These are phyloP conservation scores for Fraxinus anomala DNA, from an alignment of 257 asterid genomes.

Conservation along the genomic window DNA sequence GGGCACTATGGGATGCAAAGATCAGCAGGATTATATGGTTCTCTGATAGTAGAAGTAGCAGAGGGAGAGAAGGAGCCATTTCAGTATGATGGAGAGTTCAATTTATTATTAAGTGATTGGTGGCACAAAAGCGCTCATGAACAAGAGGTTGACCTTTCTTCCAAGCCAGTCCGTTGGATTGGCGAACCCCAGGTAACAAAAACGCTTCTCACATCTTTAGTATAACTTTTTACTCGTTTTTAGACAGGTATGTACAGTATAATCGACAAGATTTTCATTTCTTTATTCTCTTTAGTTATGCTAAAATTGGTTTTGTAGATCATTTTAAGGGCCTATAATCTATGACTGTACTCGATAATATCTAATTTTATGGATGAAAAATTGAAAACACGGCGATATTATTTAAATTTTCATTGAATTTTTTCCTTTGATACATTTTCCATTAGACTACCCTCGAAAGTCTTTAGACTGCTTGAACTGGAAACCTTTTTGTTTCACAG, in stretches of 20 bases:
- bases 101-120: slow-evolving; percentile 73
- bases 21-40: slow-evolving; percentile 82
- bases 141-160: slow-evolving; percentile 69
- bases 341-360: neutral
- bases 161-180: slow-evolving; percentile 83
- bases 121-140: slow-evolving; percentile 70
- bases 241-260: too few relatives aligned
- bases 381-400: neutral
- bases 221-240: neutral
- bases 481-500: neutral
- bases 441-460: neutral
- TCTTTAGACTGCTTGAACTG: neutral
- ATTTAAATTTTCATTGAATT: neutral
- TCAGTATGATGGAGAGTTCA: slow-evolving; percentile 66
- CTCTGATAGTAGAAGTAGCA: slow-evolving; percentile 68
- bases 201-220: too few relatives aligned
- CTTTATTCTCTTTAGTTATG: too few relatives aligned
- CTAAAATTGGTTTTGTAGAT: too few relatives aligned
- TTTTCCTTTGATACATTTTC: neutral
- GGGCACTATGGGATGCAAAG: slow-evolving; percentile 97
- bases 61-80: slow-evolving; percentile 60
- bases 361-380: neutral
- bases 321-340: too few relatives aligned
- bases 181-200: slow-evolving; percentile 78
- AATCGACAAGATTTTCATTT: neutral